A percentile compares a stretch with the other conserved stretches of the same genome.
Evolutionary conservation across 768 basidiomycete species (phyloP).

Genomic region (Pleurotus platypus): DNA sequence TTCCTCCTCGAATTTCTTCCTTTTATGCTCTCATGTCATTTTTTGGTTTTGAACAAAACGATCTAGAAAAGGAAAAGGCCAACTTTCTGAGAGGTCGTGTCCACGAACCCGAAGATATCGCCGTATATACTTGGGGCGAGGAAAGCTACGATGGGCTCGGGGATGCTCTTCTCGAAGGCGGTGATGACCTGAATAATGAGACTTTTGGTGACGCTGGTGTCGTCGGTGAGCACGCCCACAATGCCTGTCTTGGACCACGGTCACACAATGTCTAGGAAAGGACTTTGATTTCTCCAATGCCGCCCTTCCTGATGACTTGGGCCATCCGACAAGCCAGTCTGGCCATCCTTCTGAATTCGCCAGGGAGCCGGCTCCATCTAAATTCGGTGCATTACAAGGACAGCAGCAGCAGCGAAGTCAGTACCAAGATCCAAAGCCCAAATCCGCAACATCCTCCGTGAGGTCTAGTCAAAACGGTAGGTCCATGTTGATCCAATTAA

Average conservation of each 20-base stretch:
- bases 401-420: constrained; percentile 9
- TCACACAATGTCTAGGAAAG: constrained; percentile 50
- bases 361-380: constrained; percentile 20
- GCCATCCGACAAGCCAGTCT: constrained; percentile 18
- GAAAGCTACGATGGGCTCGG: constrained; percentile 89
- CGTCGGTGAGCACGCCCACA: constrained; percentile 60
- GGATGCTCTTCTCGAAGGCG: constrained; percentile 82
- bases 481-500: constrained; percentile 10
- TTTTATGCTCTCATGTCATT: constrained; percentile 59
- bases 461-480: constrained; percentile 23
- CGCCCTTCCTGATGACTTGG: constrained; percentile 25
- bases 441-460: constrained; percentile 13
- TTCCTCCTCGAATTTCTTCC: neutral
- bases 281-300: constrained; percentile 85
- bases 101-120: constrained; percentile 74
- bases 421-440: constrained; percentile 6
- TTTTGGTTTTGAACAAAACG: constrained; percentile 68
- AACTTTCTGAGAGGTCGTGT: constrained; percentile 44
- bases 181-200: constrained; percentile 94
- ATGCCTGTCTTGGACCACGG: neutral
- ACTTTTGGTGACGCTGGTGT: constrained; percentile 77
- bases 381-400: constrained; percentile 8
- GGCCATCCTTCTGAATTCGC: constrained; percentile 10
- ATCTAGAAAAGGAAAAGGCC: constrained; percentile 63
- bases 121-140: constrained; percentile 91